These are phyloP conservation scores for Yamadazyma diospyri DNA, from an alignment of 1,139 yeast species.

Conservation along the genomic window DNA sequence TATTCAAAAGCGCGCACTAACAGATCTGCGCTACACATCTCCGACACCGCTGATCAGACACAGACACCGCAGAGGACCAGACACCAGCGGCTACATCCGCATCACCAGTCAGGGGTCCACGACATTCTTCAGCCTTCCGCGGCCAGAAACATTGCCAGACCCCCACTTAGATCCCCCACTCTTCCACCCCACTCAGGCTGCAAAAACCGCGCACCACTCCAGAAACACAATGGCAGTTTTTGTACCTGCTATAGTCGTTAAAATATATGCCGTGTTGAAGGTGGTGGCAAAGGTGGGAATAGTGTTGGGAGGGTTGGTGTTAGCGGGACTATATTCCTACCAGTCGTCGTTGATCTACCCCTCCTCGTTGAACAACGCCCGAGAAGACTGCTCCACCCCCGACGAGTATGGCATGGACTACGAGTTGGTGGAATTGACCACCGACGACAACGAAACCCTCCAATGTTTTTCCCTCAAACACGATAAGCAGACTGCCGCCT, in stretches of 20 bases:
- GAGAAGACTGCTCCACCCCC: conserved; percentile 76
- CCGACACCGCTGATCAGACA: no score
- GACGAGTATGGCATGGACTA: conserved; percentile 61
- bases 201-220: not conserved
- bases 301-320: conserved; percentile 35
- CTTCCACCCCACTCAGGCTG: no score
- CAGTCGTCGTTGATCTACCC: conserved; percentile 81
- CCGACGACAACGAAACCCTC: conserved; percentile 59
- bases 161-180: no score
- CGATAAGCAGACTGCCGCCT: conserved; percentile 35
- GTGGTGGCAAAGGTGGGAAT: conserved; percentile 28
- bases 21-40: no score
- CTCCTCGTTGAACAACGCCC: conserved; percentile 73
- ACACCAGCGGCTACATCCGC: no score
- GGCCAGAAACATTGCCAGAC: no score
- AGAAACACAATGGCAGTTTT: not conserved
- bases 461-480: conserved; percentile 49
- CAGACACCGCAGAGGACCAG: no score
- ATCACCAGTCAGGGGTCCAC: no score
- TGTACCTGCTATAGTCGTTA: conserved; percentile 6
- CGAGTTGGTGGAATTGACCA: conserved; percentile 56
- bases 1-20: not conserved
- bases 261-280: conserved; percentile 15
- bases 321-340: conserved; percentile 58
- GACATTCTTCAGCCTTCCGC: no score